Percentiles rank a stretch among this genome's conserved stretches.
These are phyloP conservation scores for Vitis hybrid DNA, from an alignment of 177 flowering plant species.

Conservation along the genomic window DNA sequence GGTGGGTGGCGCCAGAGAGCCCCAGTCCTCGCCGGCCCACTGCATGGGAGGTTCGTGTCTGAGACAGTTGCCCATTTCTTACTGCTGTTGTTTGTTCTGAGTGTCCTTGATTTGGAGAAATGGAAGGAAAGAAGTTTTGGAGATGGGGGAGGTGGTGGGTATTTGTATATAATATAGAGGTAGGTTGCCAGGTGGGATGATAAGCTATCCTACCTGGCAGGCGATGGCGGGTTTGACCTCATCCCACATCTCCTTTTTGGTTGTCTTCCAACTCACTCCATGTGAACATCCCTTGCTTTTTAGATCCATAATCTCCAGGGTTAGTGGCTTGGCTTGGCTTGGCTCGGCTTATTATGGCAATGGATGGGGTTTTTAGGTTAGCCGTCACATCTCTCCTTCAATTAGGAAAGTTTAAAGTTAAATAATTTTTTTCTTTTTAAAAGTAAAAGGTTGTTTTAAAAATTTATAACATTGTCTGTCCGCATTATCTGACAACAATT, in stretches of 20 bases:
- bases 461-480: rapidly evolving
- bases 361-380: too few species aligned
- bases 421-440: too few species aligned
- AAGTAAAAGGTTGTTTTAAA: too few species aligned
- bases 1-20: slow-evolving; percentile 2
- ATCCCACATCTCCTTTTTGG: background rate
- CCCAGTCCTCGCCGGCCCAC: slow-evolving; percentile 51
- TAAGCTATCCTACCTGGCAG: slow-evolving; percentile 9
- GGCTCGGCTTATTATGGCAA: background rate
- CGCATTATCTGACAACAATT: too few species aligned
- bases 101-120: background rate
- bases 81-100: background rate
- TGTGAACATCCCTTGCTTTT: background rate
- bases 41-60: slow-evolving; percentile 23
- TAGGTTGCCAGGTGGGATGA: slow-evolving; percentile 16
- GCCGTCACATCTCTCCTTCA: too few species aligned
- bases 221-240: background rate
- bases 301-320: background rate
- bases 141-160: background rate
- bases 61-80: slow-evolving; percentile 51
- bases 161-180: background rate
- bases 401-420: too few species aligned
- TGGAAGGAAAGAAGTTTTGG: background rate
- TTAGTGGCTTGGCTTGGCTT: background rate
- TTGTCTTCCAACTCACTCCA: background rate